Evolutionary conservation across 2,329 filamentous ascomycete species (phyloP), one percentile per base, ranked within the genome.

Genomic region (Fusarium haematococcum): DNA sequence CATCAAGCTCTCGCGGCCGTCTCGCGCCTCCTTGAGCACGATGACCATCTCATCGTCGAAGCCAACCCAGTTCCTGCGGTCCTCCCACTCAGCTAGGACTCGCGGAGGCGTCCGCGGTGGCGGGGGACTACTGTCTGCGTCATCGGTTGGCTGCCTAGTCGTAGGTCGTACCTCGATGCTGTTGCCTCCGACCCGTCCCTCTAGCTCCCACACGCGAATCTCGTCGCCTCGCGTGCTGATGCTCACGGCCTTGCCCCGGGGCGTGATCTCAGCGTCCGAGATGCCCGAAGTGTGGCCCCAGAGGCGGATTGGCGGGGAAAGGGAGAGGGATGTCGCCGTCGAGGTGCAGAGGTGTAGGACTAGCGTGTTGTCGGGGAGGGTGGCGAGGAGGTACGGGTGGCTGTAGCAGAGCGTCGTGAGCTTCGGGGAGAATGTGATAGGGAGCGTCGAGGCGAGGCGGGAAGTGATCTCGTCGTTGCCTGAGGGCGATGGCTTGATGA

Each of bases 11-110:
- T 96, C 93, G 43, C 88, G 88, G 2, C 93, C 93, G 30, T 89
- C 85, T 30, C 85, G 82, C 73, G 90, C 89, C 83, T 96, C 93
- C 74, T 94, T 92, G 60, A 97, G 86, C 48, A 98, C 91, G 70
- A 97, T 92, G n/a, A 98, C 93, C 84, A 95, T 95, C 82, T 97
- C 94, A 50, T 97, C 94, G 78, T 98, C 95, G 78, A 98, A 98
- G 0, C 94, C 94, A 10, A 98, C 91, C 90, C 93, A 96, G 61
- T 89, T 89, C 68, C 86, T 84, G 58, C 83, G 81, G 67, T 87
- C 86, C 39, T 88, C 85, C 81, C 84, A 84, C 43, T 80, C 78
- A 33, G 77, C 64, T 33, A 67, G 32, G 48, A 39, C 69, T 35
- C 32, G 52, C 10, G 33, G 32, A 18, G 48, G 45, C 16, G 52